These are phyloP conservation scores for Lachnellula willkommii DNA, from an alignment of 2,329 filamentous ascomycete species.

Conservation along the genomic window DNA sequence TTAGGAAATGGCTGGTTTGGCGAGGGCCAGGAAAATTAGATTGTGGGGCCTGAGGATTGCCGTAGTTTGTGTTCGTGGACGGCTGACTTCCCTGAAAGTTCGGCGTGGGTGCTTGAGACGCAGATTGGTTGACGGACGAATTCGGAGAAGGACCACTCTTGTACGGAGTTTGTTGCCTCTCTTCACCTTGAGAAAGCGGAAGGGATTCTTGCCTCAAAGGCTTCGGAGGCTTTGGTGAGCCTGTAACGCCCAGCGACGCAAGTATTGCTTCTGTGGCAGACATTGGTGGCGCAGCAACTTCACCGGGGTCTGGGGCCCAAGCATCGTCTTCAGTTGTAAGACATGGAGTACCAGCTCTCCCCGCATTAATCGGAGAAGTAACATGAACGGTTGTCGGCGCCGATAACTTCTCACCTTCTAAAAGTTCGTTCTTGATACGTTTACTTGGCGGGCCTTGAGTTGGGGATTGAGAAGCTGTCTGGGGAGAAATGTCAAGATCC, in stretches of 20 bases:
- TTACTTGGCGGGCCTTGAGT: constrained; percentile 18
- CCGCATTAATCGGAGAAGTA: constrained; percentile 12
- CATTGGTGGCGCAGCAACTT: constrained; percentile 17
- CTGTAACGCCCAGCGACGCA: constrained; percentile 34
- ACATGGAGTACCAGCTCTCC: constrained; percentile 22
- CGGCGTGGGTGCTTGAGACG: background rate
- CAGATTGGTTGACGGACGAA: background rate
- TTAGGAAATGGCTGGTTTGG: background rate
- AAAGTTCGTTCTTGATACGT: constrained; percentile 21
- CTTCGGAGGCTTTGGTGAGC: constrained; percentile 34
- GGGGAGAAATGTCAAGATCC: constrained; percentile 12
- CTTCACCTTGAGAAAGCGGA: background rate
- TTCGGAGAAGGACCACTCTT: constrained; percentile 3
- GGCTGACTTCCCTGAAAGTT: background rate
- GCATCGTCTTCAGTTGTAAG: constrained; percentile 24
- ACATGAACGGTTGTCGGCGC: constrained; percentile 4
- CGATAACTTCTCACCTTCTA: background rate
- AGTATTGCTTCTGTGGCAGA: constrained; percentile 29
- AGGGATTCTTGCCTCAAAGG: constrained; percentile 19
- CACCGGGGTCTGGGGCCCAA: constrained; percentile 30
- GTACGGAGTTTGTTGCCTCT: background rate
- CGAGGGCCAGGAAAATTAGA: background rate
- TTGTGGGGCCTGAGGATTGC: background rate
- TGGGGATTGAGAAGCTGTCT: constrained; percentile 6
- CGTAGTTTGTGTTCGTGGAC: background rate